Conservation (phyloP, 352 stramenopile species). For the Phytophthora sp. region DNA sequence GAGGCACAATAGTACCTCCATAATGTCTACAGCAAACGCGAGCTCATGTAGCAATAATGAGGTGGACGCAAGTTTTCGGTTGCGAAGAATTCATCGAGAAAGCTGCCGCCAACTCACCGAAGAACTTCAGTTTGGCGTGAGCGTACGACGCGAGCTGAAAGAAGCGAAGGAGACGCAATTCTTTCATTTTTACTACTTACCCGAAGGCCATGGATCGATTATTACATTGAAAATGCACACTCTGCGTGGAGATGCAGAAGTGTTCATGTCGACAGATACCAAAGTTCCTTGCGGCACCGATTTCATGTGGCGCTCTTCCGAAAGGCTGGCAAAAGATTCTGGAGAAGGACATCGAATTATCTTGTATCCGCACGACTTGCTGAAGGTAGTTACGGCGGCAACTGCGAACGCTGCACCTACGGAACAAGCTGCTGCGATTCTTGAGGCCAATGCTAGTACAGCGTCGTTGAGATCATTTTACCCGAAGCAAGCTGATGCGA, state of each 20-base stretch:
- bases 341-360: slow-evolving; percentile 53
- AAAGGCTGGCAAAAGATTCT: slow-evolving; percentile 16
- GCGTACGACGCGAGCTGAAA: slow-evolving; percentile 31
- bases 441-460: slow-evolving; percentile 10
- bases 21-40: slow-evolving; percentile 1
- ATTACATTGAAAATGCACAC: slow-evolving; percentile 67
- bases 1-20: slow-evolving; percentile 10
- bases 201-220: slow-evolving; percentile 45
- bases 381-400: slow-evolving; percentile 3
- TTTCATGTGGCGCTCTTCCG: slow-evolving; percentile 69
- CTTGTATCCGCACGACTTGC: slow-evolving; percentile 62
- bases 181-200: slow-evolving; percentile 66
- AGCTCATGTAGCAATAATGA: not conserved
- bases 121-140: slow-evolving; percentile 60
- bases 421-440: slow-evolving; percentile 1
- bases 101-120: slow-evolving; percentile 53
- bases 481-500: slow-evolving; percentile 7
- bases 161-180: slow-evolving; percentile 33
- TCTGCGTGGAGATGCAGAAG: slow-evolving; percentile 50
- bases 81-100: slow-evolving; percentile 59
- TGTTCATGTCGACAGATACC: slow-evolving; percentile 78
- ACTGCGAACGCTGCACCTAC: slow-evolving; percentile 13
- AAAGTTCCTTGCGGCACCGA: slow-evolving; percentile 65
- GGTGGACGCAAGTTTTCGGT: slow-evolving; percentile 46
- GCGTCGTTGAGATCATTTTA: slow-evolving; percentile 21